Conservation (phyloP, 2,329 filamentous ascomycete genomes). For the Eutypa lata region DNA sequence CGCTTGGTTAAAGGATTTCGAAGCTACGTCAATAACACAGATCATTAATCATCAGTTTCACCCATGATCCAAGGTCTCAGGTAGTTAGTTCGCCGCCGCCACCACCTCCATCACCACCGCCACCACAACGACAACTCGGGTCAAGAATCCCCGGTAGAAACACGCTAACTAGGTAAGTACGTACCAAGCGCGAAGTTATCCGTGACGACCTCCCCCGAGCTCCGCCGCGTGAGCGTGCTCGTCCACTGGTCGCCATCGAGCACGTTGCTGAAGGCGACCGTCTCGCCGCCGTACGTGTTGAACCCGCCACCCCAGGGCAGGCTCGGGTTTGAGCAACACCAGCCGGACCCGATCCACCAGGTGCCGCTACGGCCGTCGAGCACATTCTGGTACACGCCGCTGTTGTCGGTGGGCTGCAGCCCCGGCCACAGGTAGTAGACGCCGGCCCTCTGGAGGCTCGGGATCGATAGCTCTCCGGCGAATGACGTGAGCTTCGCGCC, state of each 20-base stretch:
- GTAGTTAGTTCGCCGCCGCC: too few relatives aligned
- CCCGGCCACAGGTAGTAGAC: slow-evolving; percentile 41
- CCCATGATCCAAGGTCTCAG: too few relatives aligned
- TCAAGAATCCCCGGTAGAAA: too few relatives aligned
- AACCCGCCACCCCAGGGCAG: slow-evolving; percentile 38
- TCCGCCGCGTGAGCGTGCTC: slow-evolving; percentile 28
- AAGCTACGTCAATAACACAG: slow-evolving; percentile 9
- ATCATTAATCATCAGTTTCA: too few relatives aligned
- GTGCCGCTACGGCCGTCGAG: slow-evolving; percentile 36
- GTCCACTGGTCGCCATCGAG: slow-evolving; percentile 29
- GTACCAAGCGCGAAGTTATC: slow-evolving; percentile 32
- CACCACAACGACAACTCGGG: too few relatives aligned
- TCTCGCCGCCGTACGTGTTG: slow-evolving; percentile 31
- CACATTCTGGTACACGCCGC: slow-evolving; percentile 40
- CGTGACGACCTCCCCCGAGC: slow-evolving; percentile 25
- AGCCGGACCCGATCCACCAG: slow-evolving; percentile 39
- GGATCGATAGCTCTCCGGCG: slow-evolving; percentile 28
- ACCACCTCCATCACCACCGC: too few relatives aligned
- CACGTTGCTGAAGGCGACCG: slow-evolving; percentile 30
- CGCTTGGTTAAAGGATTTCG: slow-evolving; percentile 38
- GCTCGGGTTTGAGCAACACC: slow-evolving; percentile 38
- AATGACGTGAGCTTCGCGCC: slow-evolving; percentile 31
- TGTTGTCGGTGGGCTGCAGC: slow-evolving; percentile 36
- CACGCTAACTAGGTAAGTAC: too few relatives aligned
- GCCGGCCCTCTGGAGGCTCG: slow-evolving; percentile 26